phyloP scores from a whole-genome alignment of 2,329 filamentous ascomycete species.

The Claviceps capensis region DNA sequence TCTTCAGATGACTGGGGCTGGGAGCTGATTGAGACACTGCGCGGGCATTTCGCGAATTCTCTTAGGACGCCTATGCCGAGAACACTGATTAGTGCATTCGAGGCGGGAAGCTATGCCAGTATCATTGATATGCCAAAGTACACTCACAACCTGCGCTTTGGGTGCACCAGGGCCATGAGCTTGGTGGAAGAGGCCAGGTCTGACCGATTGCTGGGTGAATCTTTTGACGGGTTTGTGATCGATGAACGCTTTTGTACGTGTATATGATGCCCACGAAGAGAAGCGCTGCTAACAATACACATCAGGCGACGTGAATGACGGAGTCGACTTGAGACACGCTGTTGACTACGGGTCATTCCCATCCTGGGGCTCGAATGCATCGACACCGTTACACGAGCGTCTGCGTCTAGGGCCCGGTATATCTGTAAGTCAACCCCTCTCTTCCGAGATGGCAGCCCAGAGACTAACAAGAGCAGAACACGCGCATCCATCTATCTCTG shows the following conservation, averaged over 20 bases:
- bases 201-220: conserved; percentile 27
- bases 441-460: neutral
- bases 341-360: conserved; percentile 41
- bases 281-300: conserved; percentile 30
- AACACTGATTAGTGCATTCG: conserved; percentile 31
- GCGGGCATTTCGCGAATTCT: conserved; percentile 31
- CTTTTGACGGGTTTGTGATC: conserved; percentile 26
- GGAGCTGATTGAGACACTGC: conserved; percentile 27
- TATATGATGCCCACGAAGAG: conserved; percentile 11
- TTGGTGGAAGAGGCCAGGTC: conserved; percentile 37
- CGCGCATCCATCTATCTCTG: conserved; percentile 34
- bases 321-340: conserved; percentile 25
- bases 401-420: conserved; percentile 37
- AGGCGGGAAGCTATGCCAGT: conserved; percentile 36
- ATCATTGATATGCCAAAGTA: conserved; percentile 33
- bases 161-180: conserved; percentile 39
- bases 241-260: conserved; percentile 33
- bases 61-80: conserved; percentile 32
- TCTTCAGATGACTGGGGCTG: conserved; percentile 18
- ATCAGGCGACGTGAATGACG: conserved; percentile 28
- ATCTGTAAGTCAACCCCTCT: conserved; percentile 26
- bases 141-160: conserved; percentile 29
- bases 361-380: conserved; percentile 26
- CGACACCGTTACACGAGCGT: conserved; percentile 26
- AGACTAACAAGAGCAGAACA: conserved; percentile 24